Evolutionary conservation across 2,329 filamentous ascomycete genomes (phyloP).

Genomic region (Akanthomyces muscarius): DNA sequence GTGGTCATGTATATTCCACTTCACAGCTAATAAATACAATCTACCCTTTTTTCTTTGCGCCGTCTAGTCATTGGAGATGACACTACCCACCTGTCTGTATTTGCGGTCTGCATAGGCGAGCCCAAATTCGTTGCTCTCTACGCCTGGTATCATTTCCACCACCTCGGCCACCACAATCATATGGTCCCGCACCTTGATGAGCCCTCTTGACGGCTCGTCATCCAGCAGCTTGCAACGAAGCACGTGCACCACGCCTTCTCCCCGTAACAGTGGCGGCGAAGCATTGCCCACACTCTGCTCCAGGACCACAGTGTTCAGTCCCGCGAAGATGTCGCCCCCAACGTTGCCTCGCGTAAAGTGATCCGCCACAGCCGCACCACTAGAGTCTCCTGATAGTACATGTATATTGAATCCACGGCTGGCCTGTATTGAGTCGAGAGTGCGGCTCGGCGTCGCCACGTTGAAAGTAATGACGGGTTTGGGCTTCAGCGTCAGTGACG

Average conservation of each 20-base stretch:
- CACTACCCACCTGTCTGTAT: constrained; percentile 42
- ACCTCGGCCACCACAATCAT: constrained; percentile 51
- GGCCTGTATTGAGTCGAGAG: constrained; percentile 46
- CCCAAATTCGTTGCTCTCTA: constrained; percentile 36
- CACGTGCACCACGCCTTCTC: constrained; percentile 51
- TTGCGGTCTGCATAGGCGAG: constrained; percentile 47
- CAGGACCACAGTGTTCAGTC: constrained; percentile 27
- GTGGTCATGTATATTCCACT: constrained; percentile 26
- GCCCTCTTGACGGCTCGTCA: constrained; percentile 36
- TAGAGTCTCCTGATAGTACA: constrained; percentile 43
- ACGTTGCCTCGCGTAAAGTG: constrained; percentile 49
- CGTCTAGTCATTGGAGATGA: constrained; percentile 24
- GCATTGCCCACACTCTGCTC: constrained; percentile 12
- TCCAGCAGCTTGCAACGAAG: constrained; percentile 40
- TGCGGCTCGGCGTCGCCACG: constrained; percentile 52
- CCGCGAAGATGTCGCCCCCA: constrained; percentile 36
- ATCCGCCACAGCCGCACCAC: constrained; percentile 48
- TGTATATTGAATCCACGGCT: constrained; percentile 52
- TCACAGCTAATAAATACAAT: constrained; percentile 29
- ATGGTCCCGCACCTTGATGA: constrained; percentile 48
- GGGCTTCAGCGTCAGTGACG: constrained; percentile 50
- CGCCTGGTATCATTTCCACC: constrained; percentile 38
- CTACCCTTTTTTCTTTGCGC: neutral
- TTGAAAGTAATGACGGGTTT: constrained; percentile 54
- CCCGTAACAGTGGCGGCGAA: constrained; percentile 41